Conservation (phyloP, 768 basidiomycete genomes). For the Boletellus emodensis region DNA sequence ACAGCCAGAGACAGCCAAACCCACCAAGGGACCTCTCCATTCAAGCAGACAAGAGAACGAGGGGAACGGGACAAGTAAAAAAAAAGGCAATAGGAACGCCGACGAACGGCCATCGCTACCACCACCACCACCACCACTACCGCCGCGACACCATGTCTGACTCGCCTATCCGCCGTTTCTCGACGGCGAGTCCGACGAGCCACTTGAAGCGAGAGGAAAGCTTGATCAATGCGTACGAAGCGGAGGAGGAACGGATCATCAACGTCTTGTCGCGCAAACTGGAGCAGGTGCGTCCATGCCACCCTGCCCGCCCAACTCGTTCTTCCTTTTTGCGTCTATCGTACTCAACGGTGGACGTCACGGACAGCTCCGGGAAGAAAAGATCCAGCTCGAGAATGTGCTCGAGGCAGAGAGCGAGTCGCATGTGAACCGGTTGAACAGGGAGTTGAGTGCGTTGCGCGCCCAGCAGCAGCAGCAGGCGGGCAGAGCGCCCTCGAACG, state of each 20-base stretch:
- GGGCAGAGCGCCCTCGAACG: background rate
- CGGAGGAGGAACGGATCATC: constrained; percentile 86
- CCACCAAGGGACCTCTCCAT: no score
- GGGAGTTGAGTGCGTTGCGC: constrained; percentile 63
- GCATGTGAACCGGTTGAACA: constrained; percentile 71
- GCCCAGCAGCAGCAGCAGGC: constrained; percentile 44
- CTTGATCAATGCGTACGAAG: constrained; percentile 85
- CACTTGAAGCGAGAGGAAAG: constrained; percentile 56
- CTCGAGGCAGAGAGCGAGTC: constrained; percentile 85
- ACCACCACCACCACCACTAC: no score
- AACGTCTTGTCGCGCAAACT: constrained; percentile 79
- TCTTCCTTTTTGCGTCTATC: no score
- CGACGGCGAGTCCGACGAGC: constrained; percentile 49
- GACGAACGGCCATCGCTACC: background rate
- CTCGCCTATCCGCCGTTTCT: constrained; percentile 56
- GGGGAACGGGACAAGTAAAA: background rate
- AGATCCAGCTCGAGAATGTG: constrained; percentile 75
- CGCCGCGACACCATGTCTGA: constrained; percentile 22
- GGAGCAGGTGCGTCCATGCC: constrained; percentile 55
- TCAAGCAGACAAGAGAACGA: no score
- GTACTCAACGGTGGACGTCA: no score
- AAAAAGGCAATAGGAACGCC: background rate
- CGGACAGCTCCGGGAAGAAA: constrained; percentile 72
- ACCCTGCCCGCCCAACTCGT: background rate
- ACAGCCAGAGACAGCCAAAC: no score